Percentiles rank a stretch among this genome's conserved stretches.
These are phyloP conservation scores for Eutypa lata DNA, from an alignment of 2,329 filamentous ascomycete species.

Conservation along the genomic window DNA sequence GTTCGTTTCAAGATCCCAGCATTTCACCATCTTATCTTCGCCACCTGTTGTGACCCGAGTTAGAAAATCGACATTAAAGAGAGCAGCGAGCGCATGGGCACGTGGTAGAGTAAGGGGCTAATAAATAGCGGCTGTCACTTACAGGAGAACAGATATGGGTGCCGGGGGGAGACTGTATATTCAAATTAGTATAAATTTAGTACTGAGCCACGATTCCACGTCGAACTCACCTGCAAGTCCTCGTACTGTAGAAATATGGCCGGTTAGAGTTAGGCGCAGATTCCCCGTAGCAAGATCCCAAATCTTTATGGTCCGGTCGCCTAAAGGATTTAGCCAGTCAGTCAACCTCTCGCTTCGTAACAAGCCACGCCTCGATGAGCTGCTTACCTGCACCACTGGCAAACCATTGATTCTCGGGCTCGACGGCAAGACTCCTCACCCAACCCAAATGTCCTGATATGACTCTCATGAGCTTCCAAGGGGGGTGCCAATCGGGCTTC, in stretches of 20 bases:
- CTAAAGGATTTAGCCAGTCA: not conserved
- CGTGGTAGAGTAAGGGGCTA: no score
- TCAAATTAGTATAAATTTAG: slow-evolving; percentile 47
- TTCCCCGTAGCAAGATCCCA: slow-evolving; percentile 91
- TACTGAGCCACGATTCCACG: not conserved
- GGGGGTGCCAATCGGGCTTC: slow-evolving; percentile 92
- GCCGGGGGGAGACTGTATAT: slow-evolving; percentile 90
- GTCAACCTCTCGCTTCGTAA: not conserved
- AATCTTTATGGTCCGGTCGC: slow-evolving; percentile 96
- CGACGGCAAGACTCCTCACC: slow-evolving; percentile 85
- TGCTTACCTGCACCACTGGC: slow-evolving; percentile 72
- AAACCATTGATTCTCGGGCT: slow-evolving; percentile 97
- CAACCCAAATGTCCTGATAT: slow-evolving; percentile 95
- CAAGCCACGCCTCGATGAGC: not conserved
- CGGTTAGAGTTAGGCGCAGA: slow-evolving; percentile 82
- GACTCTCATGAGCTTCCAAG: slow-evolving; percentile 97
- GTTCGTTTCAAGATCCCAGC: slow-evolving; percentile 99
- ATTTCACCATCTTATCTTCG: slow-evolving; percentile 99
- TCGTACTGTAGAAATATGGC: slow-evolving; percentile 88
- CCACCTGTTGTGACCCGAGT: slow-evolving; percentile 39
- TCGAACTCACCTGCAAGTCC: slow-evolving; percentile 63
- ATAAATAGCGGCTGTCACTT: no score
- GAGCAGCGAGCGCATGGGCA: no score
- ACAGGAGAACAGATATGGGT: slow-evolving; percentile 96
- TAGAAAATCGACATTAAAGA: not conserved